These are phyloP conservation scores for Sordariomycetes sp. DNA, from an alignment of 2,329 filamentous ascomycete species.

Conservation along the genomic window DNA sequence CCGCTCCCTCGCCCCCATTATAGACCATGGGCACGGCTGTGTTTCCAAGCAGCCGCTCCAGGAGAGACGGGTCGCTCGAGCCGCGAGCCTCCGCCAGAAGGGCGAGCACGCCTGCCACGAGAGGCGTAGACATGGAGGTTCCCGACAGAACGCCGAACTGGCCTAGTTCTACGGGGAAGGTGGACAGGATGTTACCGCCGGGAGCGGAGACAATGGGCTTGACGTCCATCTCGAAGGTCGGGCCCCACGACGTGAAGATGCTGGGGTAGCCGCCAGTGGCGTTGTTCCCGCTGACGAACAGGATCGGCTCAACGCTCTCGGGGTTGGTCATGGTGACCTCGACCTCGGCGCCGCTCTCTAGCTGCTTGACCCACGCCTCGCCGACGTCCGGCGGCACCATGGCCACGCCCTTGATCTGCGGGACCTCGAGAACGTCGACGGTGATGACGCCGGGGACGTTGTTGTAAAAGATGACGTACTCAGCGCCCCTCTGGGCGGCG, in stretches of 20 bases:
- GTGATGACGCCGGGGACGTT: constrained; percentile 25
- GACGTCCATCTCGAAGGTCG: constrained; percentile 45
- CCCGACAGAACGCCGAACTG: constrained; percentile 42
- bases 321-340: constrained; percentile 31
- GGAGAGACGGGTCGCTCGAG: constrained; percentile 35
- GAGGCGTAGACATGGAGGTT: constrained; percentile 51
- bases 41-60: constrained; percentile 38
- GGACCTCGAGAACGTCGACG: constrained; percentile 19
- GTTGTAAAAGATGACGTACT: constrained; percentile 54
- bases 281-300: constrained; percentile 22
- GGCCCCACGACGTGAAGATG: constrained; percentile 47
- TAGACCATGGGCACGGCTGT: constrained; percentile 37
- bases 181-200: constrained; percentile 48
- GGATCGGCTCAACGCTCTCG: constrained; percentile 21
- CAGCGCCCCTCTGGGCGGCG: constrained; percentile 42
- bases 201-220: constrained; percentile 47
- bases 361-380: constrained; percentile 27
- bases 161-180: constrained; percentile 34
- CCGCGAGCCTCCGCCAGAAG: constrained; percentile 40
- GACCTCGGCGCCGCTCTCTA: constrained; percentile 31
- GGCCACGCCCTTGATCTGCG: constrained; percentile 22
- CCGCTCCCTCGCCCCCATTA: constrained; percentile 28
- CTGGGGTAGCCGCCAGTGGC: constrained; percentile 39
- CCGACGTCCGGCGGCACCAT: constrained; percentile 32
- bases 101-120: constrained; percentile 42